A percentile compares a stretch with the other conserved stretches of the same genome.
Conservation (phyloP, 2,329 filamentous ascomycete genomes). For the Neurospora sp. region DNA sequence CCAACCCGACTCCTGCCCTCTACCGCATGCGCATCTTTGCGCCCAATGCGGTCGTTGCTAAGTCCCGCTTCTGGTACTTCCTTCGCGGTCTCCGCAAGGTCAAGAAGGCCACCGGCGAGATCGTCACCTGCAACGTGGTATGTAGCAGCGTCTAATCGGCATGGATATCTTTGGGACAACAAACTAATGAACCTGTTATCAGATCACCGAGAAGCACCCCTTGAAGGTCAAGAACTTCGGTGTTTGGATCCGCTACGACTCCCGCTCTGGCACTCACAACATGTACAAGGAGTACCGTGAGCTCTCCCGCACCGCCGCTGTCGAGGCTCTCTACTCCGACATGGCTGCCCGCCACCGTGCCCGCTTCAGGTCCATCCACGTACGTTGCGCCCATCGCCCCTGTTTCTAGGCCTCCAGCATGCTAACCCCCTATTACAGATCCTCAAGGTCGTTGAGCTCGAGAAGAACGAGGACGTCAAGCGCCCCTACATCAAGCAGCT, state of each 20-base stretch:
- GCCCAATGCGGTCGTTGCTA: slow-evolving; percentile 93
- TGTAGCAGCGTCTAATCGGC: slow-evolving; percentile 25
- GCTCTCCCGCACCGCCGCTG: slow-evolving; percentile 90
- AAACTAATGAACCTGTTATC: slow-evolving; percentile 9
- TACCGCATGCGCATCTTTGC: slow-evolving; percentile 99
- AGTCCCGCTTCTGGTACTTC: slow-evolving; percentile 99
- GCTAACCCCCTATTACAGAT: slow-evolving; percentile 49
- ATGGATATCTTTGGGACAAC: not conserved
- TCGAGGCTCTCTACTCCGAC: slow-evolving; percentile 97
- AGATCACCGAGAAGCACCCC: slow-evolving; percentile 99
- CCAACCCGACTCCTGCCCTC: slow-evolving; percentile 93
- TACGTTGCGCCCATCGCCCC: slow-evolving; percentile 41
- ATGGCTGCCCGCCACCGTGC: slow-evolving; percentile 98
- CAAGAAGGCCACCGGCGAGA: slow-evolving; percentile 99
- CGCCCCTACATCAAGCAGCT: slow-evolving; percentile 99
- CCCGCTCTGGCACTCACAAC: slow-evolving; percentile 99
- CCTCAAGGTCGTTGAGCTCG: slow-evolving; percentile 94
- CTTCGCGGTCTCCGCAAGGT: slow-evolving; percentile 98
- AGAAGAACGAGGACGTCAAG: slow-evolving; percentile 90
- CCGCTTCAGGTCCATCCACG: slow-evolving; percentile 97
- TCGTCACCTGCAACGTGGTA: slow-evolving; percentile 94
- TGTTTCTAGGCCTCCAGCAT: slow-evolving; percentile 5
- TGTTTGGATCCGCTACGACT: slow-evolving; percentile 99
- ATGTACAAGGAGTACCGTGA: slow-evolving; percentile 99
- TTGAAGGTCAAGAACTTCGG: slow-evolving; percentile 99